Conservation (phyloP, 768 basidiomycete species). For the Nidularia pulvinata region DNA sequence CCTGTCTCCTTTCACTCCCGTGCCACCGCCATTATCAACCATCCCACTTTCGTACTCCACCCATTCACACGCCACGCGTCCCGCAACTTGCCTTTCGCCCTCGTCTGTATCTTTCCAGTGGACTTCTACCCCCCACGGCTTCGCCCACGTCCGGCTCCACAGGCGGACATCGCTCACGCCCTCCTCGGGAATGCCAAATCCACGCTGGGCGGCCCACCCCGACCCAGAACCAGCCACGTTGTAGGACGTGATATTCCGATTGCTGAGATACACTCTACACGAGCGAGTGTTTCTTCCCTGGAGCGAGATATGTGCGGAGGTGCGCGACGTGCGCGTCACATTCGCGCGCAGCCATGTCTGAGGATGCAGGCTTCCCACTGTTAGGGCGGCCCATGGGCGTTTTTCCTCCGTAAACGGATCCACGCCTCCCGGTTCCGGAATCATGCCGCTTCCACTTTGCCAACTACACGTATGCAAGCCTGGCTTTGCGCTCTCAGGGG, state of each 20-base stretch:
- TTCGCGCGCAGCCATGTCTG: slow-evolving; percentile 53
- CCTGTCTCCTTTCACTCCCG: slow-evolving; percentile 10
- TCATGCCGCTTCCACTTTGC: slow-evolving; percentile 28
- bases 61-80: slow-evolving; percentile 63
- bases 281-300: slow-evolving; percentile 60
- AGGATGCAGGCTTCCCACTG: too few relatives aligned
- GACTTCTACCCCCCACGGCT: slow-evolving; percentile 50
- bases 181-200: slow-evolving; percentile 29
- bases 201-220: slow-evolving; percentile 36
- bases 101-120: slow-evolving; percentile 35
- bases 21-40: slow-evolving; percentile 35
- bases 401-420: too few relatives aligned
- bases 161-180: slow-evolving; percentile 40
- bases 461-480: slow-evolving; percentile 51
- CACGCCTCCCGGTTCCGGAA: slow-evolving; percentile 34
- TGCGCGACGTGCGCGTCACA: slow-evolving; percentile 34
- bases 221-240: slow-evolving; percentile 30
- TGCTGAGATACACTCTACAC: slow-evolving; percentile 53
- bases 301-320: slow-evolving; percentile 47
- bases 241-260: slow-evolving; percentile 35
- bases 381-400: too few relatives aligned
- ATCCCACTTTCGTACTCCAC: slow-evolving; percentile 64
- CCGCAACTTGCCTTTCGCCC: slow-evolving; percentile 19
- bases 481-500: slow-evolving; percentile 12
- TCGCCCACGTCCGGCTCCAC: slow-evolving; percentile 63